Base-by-base conservation (phyloP, 352 stramenopile genomes). In the Globisporangium carolinianum region DNA sequence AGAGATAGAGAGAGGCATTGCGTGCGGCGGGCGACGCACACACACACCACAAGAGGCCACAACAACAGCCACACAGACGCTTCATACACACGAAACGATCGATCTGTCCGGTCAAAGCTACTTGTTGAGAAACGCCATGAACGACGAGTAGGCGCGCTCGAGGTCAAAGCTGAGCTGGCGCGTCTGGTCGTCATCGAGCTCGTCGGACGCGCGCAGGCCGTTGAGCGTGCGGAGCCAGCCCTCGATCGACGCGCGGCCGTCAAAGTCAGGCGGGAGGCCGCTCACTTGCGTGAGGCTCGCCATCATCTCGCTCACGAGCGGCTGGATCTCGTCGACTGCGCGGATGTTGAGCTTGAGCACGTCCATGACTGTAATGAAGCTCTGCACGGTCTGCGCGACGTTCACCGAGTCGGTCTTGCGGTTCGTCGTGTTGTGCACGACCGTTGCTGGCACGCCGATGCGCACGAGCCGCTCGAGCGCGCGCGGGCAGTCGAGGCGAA, bases 331-430 rank as follows among this genome's bases (percentile, higher is more conserved):
- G 74, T 99, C 96, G 48, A 99, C 96, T 6, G 95, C 96, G 48
- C 95, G 86, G 67, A 98, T 96, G 67, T 98, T 97, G 47, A 99
- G 82, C 68, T 98, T 98, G 48, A 99, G 87, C 46, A 96, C 92
- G 71, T 99, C 97, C 94, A 98, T 99, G 53, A 97, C 77, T 24
- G 96, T 99, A 75, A 99, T 99, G 66, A 98, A 99, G 69, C 95
- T 89, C 81, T 98, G 92, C 54, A 93, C 95, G 18, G 95, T 98
- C 69, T 98, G 94, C 5, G 95, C 93, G 37, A 95, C 95, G 71
- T 91, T 92, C 62, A 96, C 87, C 46, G 83, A 92, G 62, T 96
- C 86, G 14, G 76, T 87, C 66, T 87, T 89, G 43, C 77, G 76
- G 60, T 79, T 95, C 53, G 66, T 88, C 58, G 71, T 91, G 68